Evolutionary conservation across 164 flowering plant genomes (phyloP).

Genomic region (Cinnamomum micranthum): DNA sequence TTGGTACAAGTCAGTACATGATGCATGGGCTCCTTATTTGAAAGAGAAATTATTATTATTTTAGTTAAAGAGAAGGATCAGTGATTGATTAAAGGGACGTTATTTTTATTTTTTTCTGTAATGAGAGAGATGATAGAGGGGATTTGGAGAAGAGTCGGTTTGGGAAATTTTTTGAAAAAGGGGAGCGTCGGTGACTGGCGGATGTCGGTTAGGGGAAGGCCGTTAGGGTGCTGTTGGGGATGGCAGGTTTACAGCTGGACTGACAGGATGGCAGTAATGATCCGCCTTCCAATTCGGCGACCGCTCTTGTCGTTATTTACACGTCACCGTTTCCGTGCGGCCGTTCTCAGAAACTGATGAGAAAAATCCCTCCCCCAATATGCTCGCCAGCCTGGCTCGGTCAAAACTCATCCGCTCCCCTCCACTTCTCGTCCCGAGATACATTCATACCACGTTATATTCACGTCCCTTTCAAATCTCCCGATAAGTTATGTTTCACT

Average conservation of each 20-base stretch:
- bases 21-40: no score
- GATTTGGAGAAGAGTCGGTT: background rate
- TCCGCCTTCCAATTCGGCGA: slow-evolving; percentile 69
- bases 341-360: slow-evolving; percentile 19
- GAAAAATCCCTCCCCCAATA: slow-evolving; percentile 14
- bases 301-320: slow-evolving; percentile 66
- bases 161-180: background rate
- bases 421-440: slow-evolving; percentile 5
- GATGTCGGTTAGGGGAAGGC: slow-evolving; percentile 30
- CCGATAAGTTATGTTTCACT: background rate
- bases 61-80: no score
- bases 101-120: no score
- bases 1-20: no score
- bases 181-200: slow-evolving; percentile 19
- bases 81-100: no score
- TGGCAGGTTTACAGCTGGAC: slow-evolving; percentile 60
- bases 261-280: slow-evolving; percentile 58
- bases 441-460: slow-evolving; percentile 3
- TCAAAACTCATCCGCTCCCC: slow-evolving; percentile 31
- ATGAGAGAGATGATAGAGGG: no score
- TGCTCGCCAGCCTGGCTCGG: slow-evolving; percentile 66
- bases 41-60: no score
- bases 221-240: slow-evolving; percentile 28
- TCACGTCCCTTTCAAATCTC: background rate
- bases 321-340: slow-evolving; percentile 47